Conservation (phyloP, 2,329 filamentous ascomycete genomes). For the Westerdykella sp. region DNA sequence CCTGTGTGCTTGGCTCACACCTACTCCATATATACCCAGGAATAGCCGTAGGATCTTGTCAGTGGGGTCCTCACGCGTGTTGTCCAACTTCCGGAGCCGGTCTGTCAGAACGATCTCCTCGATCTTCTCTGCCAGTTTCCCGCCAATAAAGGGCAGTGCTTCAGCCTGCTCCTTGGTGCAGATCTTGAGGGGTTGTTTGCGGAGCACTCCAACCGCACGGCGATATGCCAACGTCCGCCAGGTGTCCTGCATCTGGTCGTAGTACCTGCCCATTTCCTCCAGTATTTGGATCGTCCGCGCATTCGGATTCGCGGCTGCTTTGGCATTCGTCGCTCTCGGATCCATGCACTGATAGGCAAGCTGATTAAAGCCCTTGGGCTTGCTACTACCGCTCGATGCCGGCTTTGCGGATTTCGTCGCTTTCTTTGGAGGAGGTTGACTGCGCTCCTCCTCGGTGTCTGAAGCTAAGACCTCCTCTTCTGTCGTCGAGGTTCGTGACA, state of each 20-base stretch:
- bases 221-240: slow-evolving; percentile 74
- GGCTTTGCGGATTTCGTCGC: slow-evolving; percentile 5
- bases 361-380: slow-evolving; percentile 24
- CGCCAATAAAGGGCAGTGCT: slow-evolving; percentile 62
- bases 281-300: slow-evolving; percentile 67
- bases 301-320: slow-evolving; percentile 61
- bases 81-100: slow-evolving; percentile 64
- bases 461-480: slow-evolving; percentile 16
- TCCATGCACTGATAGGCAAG: slow-evolving; percentile 56
- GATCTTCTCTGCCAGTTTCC: slow-evolving; percentile 73
- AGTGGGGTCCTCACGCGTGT: slow-evolving; percentile 60
- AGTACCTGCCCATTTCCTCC: slow-evolving; percentile 72
- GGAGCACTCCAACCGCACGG: slow-evolving; percentile 67
- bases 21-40: slow-evolving; percentile 72
- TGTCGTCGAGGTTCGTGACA: slow-evolving; percentile 19
- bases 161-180: slow-evolving; percentile 63
- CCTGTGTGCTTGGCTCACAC: slow-evolving; percentile 59
- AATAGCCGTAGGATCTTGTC: slow-evolving; percentile 63
- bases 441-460: slow-evolving; percentile 21
- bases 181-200: slow-evolving; percentile 59
- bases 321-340: slow-evolving; percentile 42
- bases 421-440: slow-evolving; percentile 12
- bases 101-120: slow-evolving; percentile 80
- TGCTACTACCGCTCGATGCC: slow-evolving; percentile 1
- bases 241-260: slow-evolving; percentile 65